A percentile compares a stretch with the other conserved stretches of the same genome.
Conservation (phyloP, 2,329 filamentous ascomycete genomes). For the Fusarium nygamai region DNA sequence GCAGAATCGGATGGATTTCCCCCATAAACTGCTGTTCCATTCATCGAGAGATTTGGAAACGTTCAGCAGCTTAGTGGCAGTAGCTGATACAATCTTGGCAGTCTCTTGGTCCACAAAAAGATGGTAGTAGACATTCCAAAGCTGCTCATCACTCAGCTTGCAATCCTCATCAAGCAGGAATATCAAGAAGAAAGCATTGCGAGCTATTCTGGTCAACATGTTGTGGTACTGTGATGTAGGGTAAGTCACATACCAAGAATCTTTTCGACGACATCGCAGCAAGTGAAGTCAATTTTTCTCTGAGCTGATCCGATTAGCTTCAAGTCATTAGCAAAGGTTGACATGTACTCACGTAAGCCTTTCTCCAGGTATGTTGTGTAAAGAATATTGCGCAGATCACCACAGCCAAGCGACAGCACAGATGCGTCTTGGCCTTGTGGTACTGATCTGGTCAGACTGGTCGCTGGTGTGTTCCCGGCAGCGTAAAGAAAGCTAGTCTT, state of each 20-base stretch:
- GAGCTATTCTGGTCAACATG: conserved; percentile 51
- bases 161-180: conserved; percentile 57
- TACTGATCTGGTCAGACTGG: conserved; percentile 57
- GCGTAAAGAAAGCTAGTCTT: conserved; percentile 54
- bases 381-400: conserved; percentile 66
- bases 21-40: conserved; percentile 60
- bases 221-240: background rate
- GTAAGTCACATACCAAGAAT: conserved; percentile 56
- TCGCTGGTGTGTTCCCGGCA: conserved; percentile 64
- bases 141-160: conserved; percentile 36
- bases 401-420: conserved; percentile 65
- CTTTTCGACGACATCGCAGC: conserved; percentile 61
- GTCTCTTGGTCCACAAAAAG: conserved; percentile 55
- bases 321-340: background rate
- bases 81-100: conserved; percentile 50
- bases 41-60: conserved; percentile 50
- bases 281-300: conserved; percentile 64
- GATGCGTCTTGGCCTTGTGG: conserved; percentile 60
- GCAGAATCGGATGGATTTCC: conserved; percentile 57
- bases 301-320: conserved; percentile 45
- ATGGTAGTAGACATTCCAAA: conserved; percentile 68
- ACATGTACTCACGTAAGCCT: conserved; percentile 47
- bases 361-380: conserved; percentile 60
- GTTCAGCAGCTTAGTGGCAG: conserved; percentile 55
- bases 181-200: conserved; percentile 64